Percentiles rank a stretch among this genome's conserved stretches.
Evolutionary conservation across 1,139 yeast species (phyloP).

Genomic region (Geotrichum citri-aurantii): DNA sequence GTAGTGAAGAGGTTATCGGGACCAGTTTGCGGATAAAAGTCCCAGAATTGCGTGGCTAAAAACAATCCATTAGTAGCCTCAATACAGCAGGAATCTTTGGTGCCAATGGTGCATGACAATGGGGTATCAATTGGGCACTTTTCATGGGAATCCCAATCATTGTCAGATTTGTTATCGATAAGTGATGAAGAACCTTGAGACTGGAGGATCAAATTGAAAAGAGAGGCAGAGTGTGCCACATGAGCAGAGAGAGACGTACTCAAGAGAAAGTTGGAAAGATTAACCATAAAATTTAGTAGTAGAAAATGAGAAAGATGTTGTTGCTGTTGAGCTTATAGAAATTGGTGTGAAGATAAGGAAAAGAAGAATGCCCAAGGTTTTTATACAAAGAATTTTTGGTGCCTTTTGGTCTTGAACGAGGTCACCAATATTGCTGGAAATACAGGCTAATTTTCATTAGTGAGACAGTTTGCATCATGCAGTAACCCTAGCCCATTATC

Average conservation of each 20-base stretch:
- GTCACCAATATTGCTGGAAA: not conserved
- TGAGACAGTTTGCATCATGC: too few relatives aligned
- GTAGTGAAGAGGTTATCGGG: constrained; percentile 72
- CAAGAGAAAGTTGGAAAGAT: not conserved
- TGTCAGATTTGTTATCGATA: constrained; percentile 14
- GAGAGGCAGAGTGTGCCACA: not conserved
- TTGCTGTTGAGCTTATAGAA: not conserved
- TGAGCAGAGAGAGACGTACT: not conserved
- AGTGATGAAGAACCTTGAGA: not conserved
- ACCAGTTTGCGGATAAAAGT: constrained; percentile 77
- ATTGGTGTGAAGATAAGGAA: not conserved
- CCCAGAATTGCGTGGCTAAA: constrained; percentile 92
- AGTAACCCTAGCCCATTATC: too few relatives aligned
- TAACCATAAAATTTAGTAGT: not conserved
- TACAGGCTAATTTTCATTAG: too few relatives aligned
- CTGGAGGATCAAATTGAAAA: not conserved
- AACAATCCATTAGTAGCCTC: constrained; percentile 86
- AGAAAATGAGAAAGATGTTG: not conserved
- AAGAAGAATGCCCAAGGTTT: not conserved
- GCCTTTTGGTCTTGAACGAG: not conserved
- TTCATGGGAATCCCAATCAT: constrained; percentile 24
- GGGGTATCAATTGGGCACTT: constrained; percentile 65
- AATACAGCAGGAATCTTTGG: constrained; percentile 61
- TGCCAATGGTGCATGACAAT: constrained; percentile 47
- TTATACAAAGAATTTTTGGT: not conserved